These are phyloP conservation scores for Penicillium riverlandense DNA, from an alignment of 495 filamentous ascomycete species.

Conservation along the genomic window DNA sequence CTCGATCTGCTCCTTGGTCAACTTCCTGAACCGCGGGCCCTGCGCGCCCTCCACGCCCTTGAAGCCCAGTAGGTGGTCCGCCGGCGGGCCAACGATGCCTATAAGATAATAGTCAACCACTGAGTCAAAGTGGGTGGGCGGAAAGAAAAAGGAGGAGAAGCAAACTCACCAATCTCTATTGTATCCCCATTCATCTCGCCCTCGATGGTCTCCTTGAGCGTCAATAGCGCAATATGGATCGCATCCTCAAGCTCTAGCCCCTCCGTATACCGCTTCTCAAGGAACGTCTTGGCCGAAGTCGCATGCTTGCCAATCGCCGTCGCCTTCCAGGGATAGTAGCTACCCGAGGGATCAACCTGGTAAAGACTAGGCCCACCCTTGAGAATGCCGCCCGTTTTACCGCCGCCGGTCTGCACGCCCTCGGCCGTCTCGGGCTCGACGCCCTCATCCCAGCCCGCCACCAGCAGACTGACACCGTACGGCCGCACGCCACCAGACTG, in stretches of 20 bases:
- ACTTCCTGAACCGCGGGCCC: slow-evolving; percentile 90
- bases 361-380: slow-evolving; percentile 97
- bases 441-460: slow-evolving; percentile 98
- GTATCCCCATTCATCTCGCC: slow-evolving; percentile 99
- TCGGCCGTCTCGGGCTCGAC: slow-evolving; percentile 69
- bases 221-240: slow-evolving; percentile 95
- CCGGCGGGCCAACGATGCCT: slow-evolving; percentile 94
- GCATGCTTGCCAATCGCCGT: slow-evolving; percentile 98
- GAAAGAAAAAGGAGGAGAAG: neutral
- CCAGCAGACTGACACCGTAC: slow-evolving; percentile 92
- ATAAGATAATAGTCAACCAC: neutral
- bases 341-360: slow-evolving; percentile 94
- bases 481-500: slow-evolving; percentile 95
- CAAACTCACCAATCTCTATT: slow-evolving; percentile 83
- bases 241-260: slow-evolving; percentile 96
- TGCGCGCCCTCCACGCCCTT: slow-evolving; percentile 85
- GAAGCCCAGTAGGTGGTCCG: slow-evolving; percentile 83
- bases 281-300: slow-evolving; percentile 94
- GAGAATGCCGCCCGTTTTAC: slow-evolving; percentile 88
- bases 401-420: slow-evolving; percentile 36
- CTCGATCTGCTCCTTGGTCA: slow-evolving; percentile 96
- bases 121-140: neutral
- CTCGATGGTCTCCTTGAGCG: slow-evolving; percentile 97
- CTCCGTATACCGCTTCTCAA: slow-evolving; percentile 98
- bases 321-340: slow-evolving; percentile 98